Percentiles rank a stretch among this genome's conserved stretches.
Evolutionary conservation across 2,329 filamentous ascomycete species (phyloP).

Genomic region (Thermomyces lanuginosus): DNA sequence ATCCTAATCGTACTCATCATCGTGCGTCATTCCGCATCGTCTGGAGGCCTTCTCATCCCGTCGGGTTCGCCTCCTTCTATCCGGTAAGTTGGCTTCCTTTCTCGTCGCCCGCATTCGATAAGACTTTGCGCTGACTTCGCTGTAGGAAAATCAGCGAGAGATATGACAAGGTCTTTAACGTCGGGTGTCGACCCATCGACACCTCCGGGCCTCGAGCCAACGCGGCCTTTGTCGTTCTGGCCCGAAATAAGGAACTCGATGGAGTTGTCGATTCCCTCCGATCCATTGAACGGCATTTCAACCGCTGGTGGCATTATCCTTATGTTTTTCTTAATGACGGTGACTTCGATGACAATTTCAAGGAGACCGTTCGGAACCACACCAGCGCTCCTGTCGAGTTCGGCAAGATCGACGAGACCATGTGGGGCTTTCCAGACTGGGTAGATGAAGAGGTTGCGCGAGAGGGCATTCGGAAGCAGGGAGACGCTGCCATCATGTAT

Average conservation of each 20-base stretch:
- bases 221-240: slow-evolving; percentile 87
- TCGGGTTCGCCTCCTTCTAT: slow-evolving; percentile 77
- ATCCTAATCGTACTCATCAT: slow-evolving; percentile 82
- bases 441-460: slow-evolving; percentile 83
- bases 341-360: slow-evolving; percentile 91
- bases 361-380: slow-evolving; percentile 71
- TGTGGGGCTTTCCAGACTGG: slow-evolving; percentile 98
- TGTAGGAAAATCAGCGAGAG: slow-evolving; percentile 87
- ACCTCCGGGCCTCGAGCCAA: slow-evolving; percentile 70
- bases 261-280: slow-evolving; percentile 94
- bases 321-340: slow-evolving; percentile 97
- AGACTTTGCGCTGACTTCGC: background rate
- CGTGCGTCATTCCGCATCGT: slow-evolving; percentile 68
- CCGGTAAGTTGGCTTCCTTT: slow-evolving; percentile 42
- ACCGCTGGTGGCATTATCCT: slow-evolving; percentile 95
- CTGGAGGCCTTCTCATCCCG: slow-evolving; percentile 71
- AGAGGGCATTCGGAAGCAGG: slow-evolving; percentile 92
- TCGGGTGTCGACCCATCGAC: slow-evolving; percentile 64
- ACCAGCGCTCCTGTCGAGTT: slow-evolving; percentile 82
- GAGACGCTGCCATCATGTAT: slow-evolving; percentile 97
- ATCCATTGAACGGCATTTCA: slow-evolving; percentile 97
- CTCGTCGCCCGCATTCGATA: background rate
- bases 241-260: slow-evolving; percentile 88
- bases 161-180: slow-evolving; percentile 90
- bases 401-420: slow-evolving; percentile 73